Evolutionary conservation across 331 rosid genomes (phyloP), one percentile per base, ranked within the genome.

Genomic region (Pyrus hybrid): DNA sequence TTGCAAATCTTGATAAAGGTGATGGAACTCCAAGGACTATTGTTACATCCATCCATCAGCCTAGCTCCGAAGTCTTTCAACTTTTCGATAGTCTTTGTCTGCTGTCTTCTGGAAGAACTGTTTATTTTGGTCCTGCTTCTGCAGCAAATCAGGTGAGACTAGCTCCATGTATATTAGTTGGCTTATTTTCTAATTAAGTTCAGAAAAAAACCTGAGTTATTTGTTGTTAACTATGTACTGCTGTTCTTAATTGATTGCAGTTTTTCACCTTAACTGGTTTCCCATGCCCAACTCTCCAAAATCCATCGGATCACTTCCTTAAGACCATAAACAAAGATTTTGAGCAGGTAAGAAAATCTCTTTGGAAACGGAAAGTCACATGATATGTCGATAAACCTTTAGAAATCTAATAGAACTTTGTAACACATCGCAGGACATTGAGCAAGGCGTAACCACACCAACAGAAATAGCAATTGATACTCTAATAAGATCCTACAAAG

Each of bases 11-110:
- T 9, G 79, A 62, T 63, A 77, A 37, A 32, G 76, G 66, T 49
- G 88, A 79, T 25, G 91, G 87, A 2, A 68, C 74, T 57, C 23
- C 58, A 63, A 87, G 89, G 63, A 87, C 93, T 28, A 64, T 90
- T 10, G 79, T 90, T 41, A 84, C 81, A 21, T 90, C 97, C 57
- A 88, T 92, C 41, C 97, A 90, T 77, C 97, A 92, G 54, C 97
- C 96, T 4, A 88, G 93, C 63, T 79, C 82, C 51, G 97, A 92
- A 72, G 87, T 90, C 29, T 90, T 90, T 73, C 81, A 81, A 68
- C 92, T 92, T 69, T 92, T 88, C 33, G 63, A 90, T 56, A 80
- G 80, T 10, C 93, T 92, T 0, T 92, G 87, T 53, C 96, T 92
- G 70, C 76, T 92, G 61, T 90, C 91, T 66, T 80, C 80, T 0